phyloP scores from a whole-genome alignment of 2,329 filamentous ascomycete species.

The Periconia sp. region DNA sequence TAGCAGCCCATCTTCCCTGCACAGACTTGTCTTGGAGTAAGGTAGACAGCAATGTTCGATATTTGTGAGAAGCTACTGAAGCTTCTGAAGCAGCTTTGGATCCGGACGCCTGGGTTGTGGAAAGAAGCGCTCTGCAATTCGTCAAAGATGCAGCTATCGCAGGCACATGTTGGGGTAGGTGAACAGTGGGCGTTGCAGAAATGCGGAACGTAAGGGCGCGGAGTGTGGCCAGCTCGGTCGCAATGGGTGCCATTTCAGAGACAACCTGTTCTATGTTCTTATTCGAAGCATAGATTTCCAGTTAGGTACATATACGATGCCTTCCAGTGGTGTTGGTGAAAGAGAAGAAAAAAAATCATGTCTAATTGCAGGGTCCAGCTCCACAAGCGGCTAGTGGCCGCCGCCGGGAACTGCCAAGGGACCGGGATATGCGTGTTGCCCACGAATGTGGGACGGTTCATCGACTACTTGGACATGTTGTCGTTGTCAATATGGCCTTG shows the following conservation, averaged over 20 bases:
- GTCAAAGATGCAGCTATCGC: slow-evolving; percentile 62
- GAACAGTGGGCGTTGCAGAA: slow-evolving; percentile 68
- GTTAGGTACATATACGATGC: neutral
- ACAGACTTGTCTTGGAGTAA: slow-evolving; percentile 75
- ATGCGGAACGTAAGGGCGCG: slow-evolving; percentile 65
- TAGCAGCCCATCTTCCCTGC: slow-evolving; percentile 75
- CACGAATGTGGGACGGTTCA: neutral
- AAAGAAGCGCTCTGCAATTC: slow-evolving; percentile 62
- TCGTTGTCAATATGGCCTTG: neutral
- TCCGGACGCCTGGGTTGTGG: slow-evolving; percentile 59
- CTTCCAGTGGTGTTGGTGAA: neutral
- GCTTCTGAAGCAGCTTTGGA: slow-evolving; percentile 66
- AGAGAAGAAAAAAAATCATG: neutral
- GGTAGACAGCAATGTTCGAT: slow-evolving; percentile 76
- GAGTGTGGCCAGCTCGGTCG: slow-evolving; percentile 32
- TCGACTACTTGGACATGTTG: neutral
- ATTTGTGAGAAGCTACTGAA: slow-evolving; percentile 73
- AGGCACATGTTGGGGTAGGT: slow-evolving; percentile 73
- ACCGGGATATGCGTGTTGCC: neutral
- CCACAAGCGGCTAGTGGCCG: neutral
- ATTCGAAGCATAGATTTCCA: too few relatives aligned
- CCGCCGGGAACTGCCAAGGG: neutral
- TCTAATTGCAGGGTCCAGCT: neutral
- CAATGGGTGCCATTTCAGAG: slow-evolving; percentile 24
- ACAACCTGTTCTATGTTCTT: too few relatives aligned